Evolutionary conservation across 192 early-diverging fungal genomes (phyloP), one percentile per base, ranked within the genome.

Genomic region (Irineochytrium annulatum): DNA sequence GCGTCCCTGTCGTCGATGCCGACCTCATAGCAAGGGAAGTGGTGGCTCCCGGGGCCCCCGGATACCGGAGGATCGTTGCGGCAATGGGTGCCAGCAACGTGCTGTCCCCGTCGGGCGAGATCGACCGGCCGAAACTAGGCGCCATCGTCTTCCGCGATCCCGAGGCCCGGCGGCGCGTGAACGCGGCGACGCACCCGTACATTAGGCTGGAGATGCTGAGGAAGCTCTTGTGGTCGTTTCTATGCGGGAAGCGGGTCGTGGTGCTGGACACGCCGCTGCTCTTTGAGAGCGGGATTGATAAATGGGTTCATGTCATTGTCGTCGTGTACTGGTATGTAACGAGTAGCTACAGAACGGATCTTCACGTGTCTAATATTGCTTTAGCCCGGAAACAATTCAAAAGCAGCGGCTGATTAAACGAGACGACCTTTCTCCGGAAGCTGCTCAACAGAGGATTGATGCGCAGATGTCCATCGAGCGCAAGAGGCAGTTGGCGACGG

Each of bases 251-350:
- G 1, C 62, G 74, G 3, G 44, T 92, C 14, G 87, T 89, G 11
- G 77, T 99, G 1, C 75, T 97, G 39, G 96, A 99, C 69, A 90
- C 90, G 0, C 96, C 96, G n/a, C 71, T 99, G 43, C 77, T 99
- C 55, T 86, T 92, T 49, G 96, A 99, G 63, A 81, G 87, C 16
- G 83, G 88, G 14, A 64, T 96, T 55, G 76, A 90, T 62, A 74
- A 74, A 43, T 84, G 86, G 58, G 85, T 95, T 27, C 82, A 80
- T 34, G 63, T 73, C 3, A 84, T 83, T 5, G 73, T 90, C 24
- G 94, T 97, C 1, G 86, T 97, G 1, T 92, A 87, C 56, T 88
- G 87, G 88, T 91, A 74, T 67, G 16, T 52, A 3, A 8, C 43
- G 14, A n/a, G n/a, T n/a, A n/a, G n/a, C n/a, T n/a, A n/a, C n/a